phyloP scores from a whole-genome alignment of 2,329 filamentous ascomycete genomes.

The Ascocoryne sarcoides region DNA sequence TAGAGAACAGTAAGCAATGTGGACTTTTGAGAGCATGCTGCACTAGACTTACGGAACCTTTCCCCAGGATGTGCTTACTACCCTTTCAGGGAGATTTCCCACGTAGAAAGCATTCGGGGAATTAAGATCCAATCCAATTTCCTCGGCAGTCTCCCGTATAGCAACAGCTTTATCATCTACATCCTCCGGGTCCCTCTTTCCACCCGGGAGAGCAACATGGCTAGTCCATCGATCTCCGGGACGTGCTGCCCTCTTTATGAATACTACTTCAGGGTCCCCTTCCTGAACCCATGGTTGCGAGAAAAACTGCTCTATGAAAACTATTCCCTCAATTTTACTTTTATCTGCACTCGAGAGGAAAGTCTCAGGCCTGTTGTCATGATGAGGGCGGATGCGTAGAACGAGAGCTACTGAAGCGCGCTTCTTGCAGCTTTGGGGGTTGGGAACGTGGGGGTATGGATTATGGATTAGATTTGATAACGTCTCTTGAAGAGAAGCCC shows the following conservation, averaged over 20 bases:
- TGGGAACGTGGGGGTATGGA: conserved; percentile 38
- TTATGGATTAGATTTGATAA: conserved; percentile 30
- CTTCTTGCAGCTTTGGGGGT: conserved; percentile 25
- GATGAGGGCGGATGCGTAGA: conserved; percentile 51
- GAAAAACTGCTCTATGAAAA: conserved; percentile 41
- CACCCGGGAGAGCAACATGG: conserved; percentile 60
- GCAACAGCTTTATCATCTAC: conserved; percentile 53
- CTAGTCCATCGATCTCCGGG: conserved; percentile 60
- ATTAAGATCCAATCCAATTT: conserved; percentile 54
- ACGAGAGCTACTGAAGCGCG: conserved; percentile 50
- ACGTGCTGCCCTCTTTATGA: conserved; percentile 60
- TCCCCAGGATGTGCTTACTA: conserved; percentile 59
- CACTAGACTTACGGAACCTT: conserved; percentile 45
- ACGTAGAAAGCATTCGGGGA: conserved; percentile 37
- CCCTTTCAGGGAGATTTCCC: conserved; percentile 56
- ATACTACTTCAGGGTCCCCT: conserved; percentile 59
- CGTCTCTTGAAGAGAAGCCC: conserved; percentile 15
- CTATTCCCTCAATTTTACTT: background rate
- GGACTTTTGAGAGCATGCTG: background rate
- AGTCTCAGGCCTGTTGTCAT: conserved; percentile 40
- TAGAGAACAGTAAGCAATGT: background rate
- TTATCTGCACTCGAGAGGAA: conserved; percentile 13
- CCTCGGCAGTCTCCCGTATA: conserved; percentile 55
- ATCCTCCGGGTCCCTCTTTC: conserved; percentile 57
- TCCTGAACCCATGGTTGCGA: conserved; percentile 54